Evolutionary conservation across 2,329 filamentous ascomycete species (phyloP), one percentile per base, ranked within the genome.

Genomic region (Pyricularia pennisetigena): DNA sequence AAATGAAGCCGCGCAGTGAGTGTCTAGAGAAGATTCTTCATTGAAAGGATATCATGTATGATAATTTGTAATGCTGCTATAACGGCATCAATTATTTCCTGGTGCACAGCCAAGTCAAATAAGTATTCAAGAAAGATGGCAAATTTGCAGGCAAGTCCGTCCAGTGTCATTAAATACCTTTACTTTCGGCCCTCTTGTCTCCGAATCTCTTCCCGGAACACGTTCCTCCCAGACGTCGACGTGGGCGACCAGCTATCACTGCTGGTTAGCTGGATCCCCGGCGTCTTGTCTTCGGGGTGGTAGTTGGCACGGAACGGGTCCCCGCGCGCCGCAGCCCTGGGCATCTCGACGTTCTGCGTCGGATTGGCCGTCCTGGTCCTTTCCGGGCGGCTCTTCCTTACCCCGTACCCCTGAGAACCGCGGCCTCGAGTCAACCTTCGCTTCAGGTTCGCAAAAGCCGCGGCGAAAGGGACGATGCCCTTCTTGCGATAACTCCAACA

Each of bases 201-300:
- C 71, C 72, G 71, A 32, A 79, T 69, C 72, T 79, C 78, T 68
- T 78, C 76, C 59, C 77, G 73, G 69, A 79, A 79, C n/a, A 78
- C 74, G 41, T 79, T 79, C 30, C 68, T 68, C 57, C 74, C 73
- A 12, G 26, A 23, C 65, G 54, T 41, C 26, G 41, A 67, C 28
- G 72, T 74, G 6, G 74, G 74, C 66, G 73, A 74, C 74, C 75
- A 77, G 67, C 73, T 75, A 23, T 74, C 74, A 10, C 74, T 71
- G 68, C 76, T 73, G 29, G 74, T 75, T 24, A 78, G 68, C 72
- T 76, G 71, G 24, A 78, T 74, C 9, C 73, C 73, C 1, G 65
- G 62, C 24, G 59, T 35, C 67, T 61, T 67, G 4, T 69, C 67
- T 16, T 67, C 70, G 30, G 70, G 70, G 3, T 32, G 65, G 28